Percentiles rank a stretch among this genome's conserved stretches.
These are phyloP conservation scores for Suillus clintonianus DNA, from an alignment of 768 basidiomycete genomes.

Conservation along the genomic window DNA sequence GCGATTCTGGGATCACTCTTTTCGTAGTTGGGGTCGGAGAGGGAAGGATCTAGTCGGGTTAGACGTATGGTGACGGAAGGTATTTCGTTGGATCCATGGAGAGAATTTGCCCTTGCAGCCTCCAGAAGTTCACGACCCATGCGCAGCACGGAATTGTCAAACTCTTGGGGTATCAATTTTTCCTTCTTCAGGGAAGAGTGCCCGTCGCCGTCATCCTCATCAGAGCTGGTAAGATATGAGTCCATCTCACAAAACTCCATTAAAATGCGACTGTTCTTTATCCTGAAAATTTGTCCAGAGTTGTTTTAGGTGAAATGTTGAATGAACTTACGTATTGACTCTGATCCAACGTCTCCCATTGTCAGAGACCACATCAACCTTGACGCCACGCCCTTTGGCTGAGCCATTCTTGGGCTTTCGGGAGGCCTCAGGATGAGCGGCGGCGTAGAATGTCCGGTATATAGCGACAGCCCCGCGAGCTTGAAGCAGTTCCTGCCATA, in stretches of 20 bases:
- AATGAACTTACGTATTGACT: conserved; percentile 75
- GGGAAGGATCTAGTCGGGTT: conserved; percentile 62
- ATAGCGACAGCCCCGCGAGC: conserved; percentile 62
- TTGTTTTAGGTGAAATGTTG: conserved; percentile 2
- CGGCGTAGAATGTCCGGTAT: conserved; percentile 50
- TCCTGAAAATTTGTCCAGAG: conserved; percentile 42
- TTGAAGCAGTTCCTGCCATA: conserved; percentile 77
- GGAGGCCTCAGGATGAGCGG: background rate
- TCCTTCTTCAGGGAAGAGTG: background rate
- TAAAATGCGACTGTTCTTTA: conserved; percentile 74
- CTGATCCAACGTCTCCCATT: conserved; percentile 79
- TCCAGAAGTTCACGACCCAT: conserved; percentile 69
- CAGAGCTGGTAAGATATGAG: conserved; percentile 64
- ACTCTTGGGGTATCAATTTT: conserved; percentile 47
- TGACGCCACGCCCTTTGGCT: conserved; percentile 42
- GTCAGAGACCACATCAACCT: conserved; percentile 81
- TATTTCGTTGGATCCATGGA: conserved; percentile 31
- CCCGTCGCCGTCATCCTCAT: conserved; percentile 48
- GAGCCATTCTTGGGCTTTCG: conserved; percentile 4
- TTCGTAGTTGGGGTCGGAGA: conserved; percentile 24
- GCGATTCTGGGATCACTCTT: conserved; percentile 56
- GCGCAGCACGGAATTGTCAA: conserved; percentile 73
- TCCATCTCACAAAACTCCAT: conserved; percentile 86
- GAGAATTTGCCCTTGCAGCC: conserved; percentile 61
- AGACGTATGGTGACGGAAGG: conserved; percentile 64